These are phyloP conservation scores for Agrostemma githago DNA, from an alignment of 148 eudicot genomes.

Conservation along the genomic window DNA sequence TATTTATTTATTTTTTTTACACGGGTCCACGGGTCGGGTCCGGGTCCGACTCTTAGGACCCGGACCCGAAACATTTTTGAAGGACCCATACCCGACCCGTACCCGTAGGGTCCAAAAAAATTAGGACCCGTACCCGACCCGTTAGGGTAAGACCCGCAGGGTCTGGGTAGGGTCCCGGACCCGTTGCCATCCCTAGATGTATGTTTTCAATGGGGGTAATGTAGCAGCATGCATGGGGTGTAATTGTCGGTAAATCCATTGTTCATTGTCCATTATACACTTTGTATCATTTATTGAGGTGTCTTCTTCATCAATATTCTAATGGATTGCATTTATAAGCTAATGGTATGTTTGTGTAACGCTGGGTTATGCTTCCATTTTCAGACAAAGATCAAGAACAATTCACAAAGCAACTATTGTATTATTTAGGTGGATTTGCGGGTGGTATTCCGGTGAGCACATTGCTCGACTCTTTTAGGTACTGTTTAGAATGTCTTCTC, in stretches of 20 bases:
- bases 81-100: no score
- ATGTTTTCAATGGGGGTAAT: not conserved
- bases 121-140: no score
- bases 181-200: no score
- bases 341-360: constrained; percentile 10
- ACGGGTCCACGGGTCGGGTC: no score
- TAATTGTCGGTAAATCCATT: no score
- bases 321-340: not conserved
- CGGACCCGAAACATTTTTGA: no score
- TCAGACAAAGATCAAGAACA: constrained; percentile 94
- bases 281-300: not conserved
- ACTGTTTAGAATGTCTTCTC: constrained; percentile 45
- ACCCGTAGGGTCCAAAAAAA: no score
- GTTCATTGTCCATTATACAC: no score
- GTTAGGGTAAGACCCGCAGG: no score
- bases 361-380: constrained; percentile 3
- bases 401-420: constrained; percentile 75
- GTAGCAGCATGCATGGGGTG: not conserved
- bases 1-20: no score
- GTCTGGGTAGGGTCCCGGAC: no score
- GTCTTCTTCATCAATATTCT: not conserved
- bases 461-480: constrained; percentile 82
- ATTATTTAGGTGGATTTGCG: constrained; percentile 90
- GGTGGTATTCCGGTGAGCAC: constrained; percentile 99
- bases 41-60: no score